These are phyloP conservation scores for Glaciozyma antarctica DNA, from an alignment of 768 basidiomycete genomes.

Conservation along the genomic window DNA sequence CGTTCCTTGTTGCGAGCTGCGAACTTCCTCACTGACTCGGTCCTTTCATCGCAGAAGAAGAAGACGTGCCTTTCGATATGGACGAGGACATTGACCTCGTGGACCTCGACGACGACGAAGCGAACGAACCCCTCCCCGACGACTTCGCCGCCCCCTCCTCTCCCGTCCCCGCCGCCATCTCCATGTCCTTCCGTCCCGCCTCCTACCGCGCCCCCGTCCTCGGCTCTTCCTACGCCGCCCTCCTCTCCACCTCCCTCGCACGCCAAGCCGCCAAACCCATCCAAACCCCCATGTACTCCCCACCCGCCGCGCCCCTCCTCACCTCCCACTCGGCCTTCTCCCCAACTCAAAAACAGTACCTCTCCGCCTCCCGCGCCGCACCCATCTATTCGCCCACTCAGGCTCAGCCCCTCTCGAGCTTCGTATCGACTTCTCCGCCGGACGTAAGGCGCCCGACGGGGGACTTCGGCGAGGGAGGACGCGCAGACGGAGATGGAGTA, in stretches of 20 bases:
- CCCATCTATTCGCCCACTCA: background rate
- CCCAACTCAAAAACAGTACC: background rate
- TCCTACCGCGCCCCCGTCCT: too few relatives aligned
- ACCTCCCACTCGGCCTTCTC: too few relatives aligned
- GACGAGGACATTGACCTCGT: conserved; percentile 29
- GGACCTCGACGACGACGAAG: background rate
- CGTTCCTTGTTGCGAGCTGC: background rate
- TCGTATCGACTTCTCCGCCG: conserved; percentile 6
- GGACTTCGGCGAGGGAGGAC: conserved; percentile 10
- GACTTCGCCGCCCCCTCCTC: background rate
- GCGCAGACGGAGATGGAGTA: background rate
- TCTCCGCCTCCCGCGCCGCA: background rate
- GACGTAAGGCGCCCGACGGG: background rate
- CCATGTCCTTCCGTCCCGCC: too few relatives aligned
- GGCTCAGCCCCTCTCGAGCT: background rate
- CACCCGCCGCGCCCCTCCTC: too few relatives aligned
- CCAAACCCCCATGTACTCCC: too few relatives aligned
- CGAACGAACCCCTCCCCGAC: background rate
- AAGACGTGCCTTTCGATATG: conserved; percentile 24
- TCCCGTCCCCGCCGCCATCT: background rate
- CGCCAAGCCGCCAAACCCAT: too few relatives aligned
- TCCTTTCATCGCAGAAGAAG: background rate
- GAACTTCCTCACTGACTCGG: background rate
- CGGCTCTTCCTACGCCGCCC: too few relatives aligned
- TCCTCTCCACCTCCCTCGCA: too few relatives aligned